phyloP scores from a whole-genome alignment of 257 asterid genomes.

The Anisodus acutangulus region DNA sequence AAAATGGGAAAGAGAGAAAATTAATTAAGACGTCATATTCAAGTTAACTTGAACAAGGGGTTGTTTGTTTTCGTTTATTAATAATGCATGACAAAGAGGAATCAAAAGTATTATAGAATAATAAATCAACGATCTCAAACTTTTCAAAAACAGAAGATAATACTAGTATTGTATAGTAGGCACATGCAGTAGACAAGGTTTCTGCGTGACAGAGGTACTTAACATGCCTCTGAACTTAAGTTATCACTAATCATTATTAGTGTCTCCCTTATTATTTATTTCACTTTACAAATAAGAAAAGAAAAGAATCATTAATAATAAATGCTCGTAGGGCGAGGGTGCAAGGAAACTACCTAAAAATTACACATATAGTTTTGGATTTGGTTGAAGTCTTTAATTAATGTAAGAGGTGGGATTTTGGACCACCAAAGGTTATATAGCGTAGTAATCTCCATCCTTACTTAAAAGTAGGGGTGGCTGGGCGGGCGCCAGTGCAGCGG shows the following conservation, averaged over 20 bases:
- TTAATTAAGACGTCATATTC: slow-evolving; percentile 25
- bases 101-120: not conserved
- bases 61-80: not conserved
- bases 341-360: slow-evolving; percentile 41
- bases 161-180: not conserved
- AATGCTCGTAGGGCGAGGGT: slow-evolving; percentile 30
- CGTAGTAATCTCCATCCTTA: not conserved
- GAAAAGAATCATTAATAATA: slow-evolving; percentile 29
- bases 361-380: slow-evolving; percentile 12
- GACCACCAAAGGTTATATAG: not conserved
- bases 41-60: slow-evolving; percentile 29
- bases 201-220: slow-evolving; percentile 44
- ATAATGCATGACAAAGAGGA: slow-evolving; percentile 9
- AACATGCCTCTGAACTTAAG: slow-evolving; percentile 39
- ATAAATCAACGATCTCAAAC: slow-evolving; percentile 10
- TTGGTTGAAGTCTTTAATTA: slow-evolving; percentile 25
- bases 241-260: slow-evolving; percentile 56
- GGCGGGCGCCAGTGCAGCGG: no score
- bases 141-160: slow-evolving; percentile 26
- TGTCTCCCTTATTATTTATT: slow-evolving; percentile 42
- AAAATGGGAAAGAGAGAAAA: not conserved
- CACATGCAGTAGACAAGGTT: slow-evolving; percentile 18
- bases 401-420: slow-evolving; percentile 9
- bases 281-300: slow-evolving; percentile 19
- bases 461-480: no score